These are phyloP conservation scores for Lentinula boryana DNA, from an alignment of 768 basidiomycete species.

Conservation along the genomic window DNA sequence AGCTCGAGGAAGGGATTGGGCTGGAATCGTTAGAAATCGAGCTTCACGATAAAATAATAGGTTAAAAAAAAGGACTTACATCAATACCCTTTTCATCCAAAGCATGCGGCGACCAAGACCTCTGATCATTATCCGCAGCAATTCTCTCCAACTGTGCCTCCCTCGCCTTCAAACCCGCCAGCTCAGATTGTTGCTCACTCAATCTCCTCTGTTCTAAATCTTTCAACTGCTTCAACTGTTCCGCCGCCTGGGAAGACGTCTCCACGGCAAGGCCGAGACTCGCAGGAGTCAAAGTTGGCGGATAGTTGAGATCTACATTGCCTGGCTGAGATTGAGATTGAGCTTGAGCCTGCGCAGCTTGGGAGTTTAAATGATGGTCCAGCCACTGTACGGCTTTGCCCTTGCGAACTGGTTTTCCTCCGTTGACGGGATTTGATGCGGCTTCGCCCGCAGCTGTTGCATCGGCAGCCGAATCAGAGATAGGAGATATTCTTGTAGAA, in stretches of 20 bases:
- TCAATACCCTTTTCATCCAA: slow-evolving; percentile 6
- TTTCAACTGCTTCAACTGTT: background rate
- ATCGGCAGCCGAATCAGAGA: background rate
- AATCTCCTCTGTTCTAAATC: background rate
- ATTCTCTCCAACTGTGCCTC: background rate
- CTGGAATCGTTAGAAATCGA: background rate
- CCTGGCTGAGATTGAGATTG: background rate
- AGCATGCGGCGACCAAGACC: background rate
- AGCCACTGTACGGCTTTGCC: slow-evolving; percentile 6
- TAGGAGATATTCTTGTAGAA: background rate
- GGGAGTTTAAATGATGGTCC: slow-evolving; percentile 4
- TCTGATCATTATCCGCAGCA: background rate
- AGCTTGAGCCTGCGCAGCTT: background rate
- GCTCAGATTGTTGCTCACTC: background rate
- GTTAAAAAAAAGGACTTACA: background rate
- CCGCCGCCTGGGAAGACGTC: background rate
- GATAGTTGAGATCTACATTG: background rate
- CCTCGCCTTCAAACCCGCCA: background rate
- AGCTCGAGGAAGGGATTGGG: slow-evolving; percentile 4
- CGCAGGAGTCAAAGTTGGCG: background rate
- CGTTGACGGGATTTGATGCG: background rate
- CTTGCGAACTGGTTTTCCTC: background rate
- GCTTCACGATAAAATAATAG: no score
- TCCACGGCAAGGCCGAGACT: background rate
- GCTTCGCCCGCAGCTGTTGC: background rate